Base-by-base conservation (phyloP, 2,329 filamentous ascomycete genomes). In the Piedraia hortae region DNA sequence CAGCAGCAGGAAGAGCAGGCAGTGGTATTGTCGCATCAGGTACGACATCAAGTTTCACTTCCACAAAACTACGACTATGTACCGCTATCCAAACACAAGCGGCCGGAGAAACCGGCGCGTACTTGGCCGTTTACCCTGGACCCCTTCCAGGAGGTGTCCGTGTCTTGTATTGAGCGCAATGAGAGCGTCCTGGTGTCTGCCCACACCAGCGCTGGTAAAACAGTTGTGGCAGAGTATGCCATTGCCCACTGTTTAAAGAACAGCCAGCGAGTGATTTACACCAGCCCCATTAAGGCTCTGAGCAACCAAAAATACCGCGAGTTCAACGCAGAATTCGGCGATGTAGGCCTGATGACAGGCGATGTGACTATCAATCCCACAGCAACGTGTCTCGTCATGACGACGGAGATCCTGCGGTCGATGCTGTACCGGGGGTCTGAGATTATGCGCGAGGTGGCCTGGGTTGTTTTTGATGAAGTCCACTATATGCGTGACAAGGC, bases 331-430 rank as follows among this genome's bases (percentile, higher is more conserved):
- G 75, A 90, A 27, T 97, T 97, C 50, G 82, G 80, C 27, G 85
- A 97, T 42, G 82, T 91, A 22, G 85, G 85, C 26, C 56, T 97
- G 29, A 93, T 97, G 82, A 97, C 85, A 4, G 85, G 85, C 39
- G 85, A 97, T 59, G 82, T 93, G 31, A 97, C 85, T 12, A 97
- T 97, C 48, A 97, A 97, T 45, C 88, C 88, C 3, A 93, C 85
- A 3, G 85, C 85, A 8, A 93, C 80, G 28, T 97, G 85, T 44
- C 54, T 97, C 26, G 85, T 97, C 38, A 97, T 97, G 85, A 97
- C 85, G 1, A 97, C 85, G 1, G 85, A 97, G 53, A 97, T 97
- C 77, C 48, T 97, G 42, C 71, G 85, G 21, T 93, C 82, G 10
- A 97, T 97, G 85, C 45, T 97, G 48, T 97, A 97, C 47, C 64